Base-by-base conservation (phyloP, 192 early-diverging fungal genomes). In the Globomyces pollinis-pini region DNA sequence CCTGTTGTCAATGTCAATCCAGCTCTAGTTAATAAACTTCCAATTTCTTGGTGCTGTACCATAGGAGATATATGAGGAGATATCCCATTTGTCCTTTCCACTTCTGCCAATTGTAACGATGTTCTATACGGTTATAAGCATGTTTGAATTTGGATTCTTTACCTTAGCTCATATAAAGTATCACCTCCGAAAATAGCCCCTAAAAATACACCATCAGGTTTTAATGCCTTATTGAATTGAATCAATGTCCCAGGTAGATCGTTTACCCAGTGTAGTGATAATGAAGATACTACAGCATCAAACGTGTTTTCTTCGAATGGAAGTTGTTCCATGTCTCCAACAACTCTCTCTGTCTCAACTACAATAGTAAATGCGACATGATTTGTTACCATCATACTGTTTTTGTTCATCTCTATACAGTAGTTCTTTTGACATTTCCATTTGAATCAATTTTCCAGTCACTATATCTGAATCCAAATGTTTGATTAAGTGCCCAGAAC, bases 181-280 rank as follows among this genome's bases (percentile, higher is more conserved):
- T 98, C 94, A 2, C 90, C 91, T 31, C 94, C 93, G 74, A 94
- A 81, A 84, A 98, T 87, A 4, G 91, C 88, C 8, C 85, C 93
- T 45, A 98, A 80, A 66, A 98, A 98, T 52, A 89, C 83, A 36
- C 91, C 87, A 66, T 98, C 94, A 0, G 93, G 90, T 57, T 94
- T 91, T 44, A 98, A 69, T 0, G 85, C 76, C 34, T 81, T 75
- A 33, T 81, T 83, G 30, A 90, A 78, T 66, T 94, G 91, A 20
- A 91, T 91, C 65, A 98, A 70, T 39, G 91, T 76, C 0, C 86
- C 87, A 20, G 91, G 91, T 28, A 98, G 78, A 71, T 98, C 94
- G 58, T 98, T 98, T 36, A 98, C 86, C 94, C 94, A 98, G 67
- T 98, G 91, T 76, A 95, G 73, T 1, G 84, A 79, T 55, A 95